Conservation (phyloP, 2,329 filamentous ascomycete genomes). For the Remersonia thermophila region DNA sequence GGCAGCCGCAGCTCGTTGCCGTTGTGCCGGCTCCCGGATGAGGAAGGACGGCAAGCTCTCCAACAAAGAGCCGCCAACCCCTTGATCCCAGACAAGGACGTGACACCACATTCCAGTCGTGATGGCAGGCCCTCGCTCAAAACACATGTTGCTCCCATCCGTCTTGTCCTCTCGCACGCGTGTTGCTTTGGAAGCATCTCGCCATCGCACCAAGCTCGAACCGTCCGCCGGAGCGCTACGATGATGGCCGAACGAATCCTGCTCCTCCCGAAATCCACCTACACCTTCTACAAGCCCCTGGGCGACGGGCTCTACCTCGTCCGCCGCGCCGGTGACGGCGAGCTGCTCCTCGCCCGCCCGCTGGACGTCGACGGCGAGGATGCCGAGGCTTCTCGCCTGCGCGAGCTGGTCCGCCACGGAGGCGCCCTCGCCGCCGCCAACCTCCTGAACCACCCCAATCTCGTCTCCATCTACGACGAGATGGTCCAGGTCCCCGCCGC, state of each 20-base stretch:
- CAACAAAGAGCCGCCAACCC: slow-evolving; percentile 1
- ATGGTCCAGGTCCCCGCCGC: slow-evolving; percentile 13
- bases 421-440: slow-evolving; percentile 21
- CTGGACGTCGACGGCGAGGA: slow-evolving; percentile 12
- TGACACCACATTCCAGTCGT: slow-evolving; percentile 3
- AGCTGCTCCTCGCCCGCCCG: slow-evolving; percentile 24
- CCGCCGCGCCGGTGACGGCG: slow-evolving; percentile 19
- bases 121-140: background rate
- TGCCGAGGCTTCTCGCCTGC: slow-evolving; percentile 4
- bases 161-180: background rate
- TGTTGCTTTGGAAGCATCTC: too few relatives aligned
- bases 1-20: background rate
- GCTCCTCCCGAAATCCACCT: background rate
- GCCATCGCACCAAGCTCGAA: too few relatives aligned
- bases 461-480: slow-evolving; percentile 32
- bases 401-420: slow-evolving; percentile 20
- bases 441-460: slow-evolving; percentile 38
- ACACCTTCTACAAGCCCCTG: slow-evolving; percentile 19
- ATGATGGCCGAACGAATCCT: background rate
- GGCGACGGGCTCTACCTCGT: slow-evolving; percentile 23
- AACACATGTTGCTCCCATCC: too few relatives aligned
- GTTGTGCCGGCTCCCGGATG: slow-evolving; percentile 1
- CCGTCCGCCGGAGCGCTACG: too few relatives aligned
- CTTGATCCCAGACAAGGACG: too few relatives aligned
- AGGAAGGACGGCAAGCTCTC: slow-evolving; percentile 1